Conservation (phyloP, 1,284 basidiomycete genomes). For the Malassezia cuniculi region DNA sequence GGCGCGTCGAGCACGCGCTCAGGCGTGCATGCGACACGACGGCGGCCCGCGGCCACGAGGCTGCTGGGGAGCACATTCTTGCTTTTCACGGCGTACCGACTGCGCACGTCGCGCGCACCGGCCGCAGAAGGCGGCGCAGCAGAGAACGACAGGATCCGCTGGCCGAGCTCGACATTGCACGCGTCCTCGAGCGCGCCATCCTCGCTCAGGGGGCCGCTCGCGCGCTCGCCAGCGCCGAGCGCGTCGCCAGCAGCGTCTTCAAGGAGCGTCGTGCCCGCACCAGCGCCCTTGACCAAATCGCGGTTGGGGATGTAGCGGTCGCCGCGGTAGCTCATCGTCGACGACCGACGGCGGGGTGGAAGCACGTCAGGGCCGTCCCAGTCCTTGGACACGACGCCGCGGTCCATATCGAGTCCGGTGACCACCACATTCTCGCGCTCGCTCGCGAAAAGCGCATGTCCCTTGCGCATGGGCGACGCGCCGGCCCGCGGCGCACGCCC, state of each 20-base stretch:
- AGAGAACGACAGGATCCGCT: slow-evolving; percentile 47
- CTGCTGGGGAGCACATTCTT: slow-evolving; percentile 36
- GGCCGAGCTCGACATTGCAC: slow-evolving; percentile 41
- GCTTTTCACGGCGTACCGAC: slow-evolving; percentile 28
- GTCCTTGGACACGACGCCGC: slow-evolving; percentile 22
- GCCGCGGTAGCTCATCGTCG: slow-evolving; percentile 27
- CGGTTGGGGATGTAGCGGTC: slow-evolving; percentile 41
- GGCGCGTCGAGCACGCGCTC: slow-evolving; percentile 90
- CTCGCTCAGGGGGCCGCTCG: slow-evolving; percentile 18
- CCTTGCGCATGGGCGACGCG: slow-evolving; percentile 13
- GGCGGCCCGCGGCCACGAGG: slow-evolving; percentile 48
- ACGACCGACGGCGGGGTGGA: slow-evolving; percentile 17
- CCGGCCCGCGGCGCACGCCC: slow-evolving; percentile 15
- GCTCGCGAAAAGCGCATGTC: slow-evolving; percentile 6
- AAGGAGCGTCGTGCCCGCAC: slow-evolving; percentile 16
- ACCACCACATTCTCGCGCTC: slow-evolving; percentile 16
- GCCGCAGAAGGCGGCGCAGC: slow-evolving; percentile 46
- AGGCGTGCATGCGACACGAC: slow-evolving; percentile 68
- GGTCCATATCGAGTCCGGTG: slow-evolving; percentile 19
- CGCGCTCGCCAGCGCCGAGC: slow-evolving; percentile 16
- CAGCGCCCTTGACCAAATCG: slow-evolving; percentile 23
- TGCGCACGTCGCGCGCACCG: slow-evolving; percentile 40
- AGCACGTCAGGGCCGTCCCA: slow-evolving; percentile 30
- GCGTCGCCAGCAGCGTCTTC: slow-evolving; percentile 27
- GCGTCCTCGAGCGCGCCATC: slow-evolving; percentile 34